These are phyloP conservation scores for Rutstroemia sp. DNA, from an alignment of 2,329 filamentous ascomycete genomes.

Conservation along the genomic window DNA sequence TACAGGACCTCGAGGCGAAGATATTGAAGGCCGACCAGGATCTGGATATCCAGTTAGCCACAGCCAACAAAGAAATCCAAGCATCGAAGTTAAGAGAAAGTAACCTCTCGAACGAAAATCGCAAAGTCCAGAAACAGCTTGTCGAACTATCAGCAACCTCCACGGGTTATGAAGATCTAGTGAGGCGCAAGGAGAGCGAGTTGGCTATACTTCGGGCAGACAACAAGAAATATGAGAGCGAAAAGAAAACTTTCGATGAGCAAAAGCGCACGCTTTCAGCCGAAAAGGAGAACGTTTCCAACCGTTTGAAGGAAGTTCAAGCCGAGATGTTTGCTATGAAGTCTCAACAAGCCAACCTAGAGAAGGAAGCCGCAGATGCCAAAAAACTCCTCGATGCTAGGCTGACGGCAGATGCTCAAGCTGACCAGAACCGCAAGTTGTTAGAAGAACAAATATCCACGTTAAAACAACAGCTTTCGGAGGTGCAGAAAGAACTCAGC, in stretches of 20 bases:
- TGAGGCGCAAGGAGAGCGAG: constrained; percentile 91
- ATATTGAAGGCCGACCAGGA: constrained; percentile 83
- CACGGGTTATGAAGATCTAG: constrained; percentile 89
- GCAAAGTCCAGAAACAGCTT: constrained; percentile 75
- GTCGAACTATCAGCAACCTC: constrained; percentile 83
- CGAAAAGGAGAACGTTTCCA: constrained; percentile 73
- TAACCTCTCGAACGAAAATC: constrained; percentile 72
- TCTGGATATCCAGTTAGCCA: constrained; percentile 74
- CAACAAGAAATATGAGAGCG: constrained; percentile 73
- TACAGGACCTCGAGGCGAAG: constrained; percentile 78
- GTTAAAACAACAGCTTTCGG: constrained; percentile 77
- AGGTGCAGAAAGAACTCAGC: constrained; percentile 81
- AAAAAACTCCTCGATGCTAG: constrained; percentile 81
- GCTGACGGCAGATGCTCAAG: constrained; percentile 82
- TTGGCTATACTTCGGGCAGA: constrained; percentile 78
- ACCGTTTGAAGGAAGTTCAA: constrained; percentile 73
- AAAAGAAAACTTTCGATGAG: constrained; percentile 69
- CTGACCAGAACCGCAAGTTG: constrained; percentile 70
- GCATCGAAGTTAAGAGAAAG: constrained; percentile 65
- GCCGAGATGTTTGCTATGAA: constrained; percentile 82
- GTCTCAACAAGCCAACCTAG: constrained; percentile 74
- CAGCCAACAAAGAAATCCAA: constrained; percentile 72
- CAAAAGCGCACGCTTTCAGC: constrained; percentile 64
- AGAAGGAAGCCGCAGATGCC: constrained; percentile 83
- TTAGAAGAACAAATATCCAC: constrained; percentile 82